Evolutionary conservation across 2,329 filamentous ascomycete species (phyloP), one percentile per base, ranked within the genome.

Genomic region (Epichloe sibirici): DNA sequence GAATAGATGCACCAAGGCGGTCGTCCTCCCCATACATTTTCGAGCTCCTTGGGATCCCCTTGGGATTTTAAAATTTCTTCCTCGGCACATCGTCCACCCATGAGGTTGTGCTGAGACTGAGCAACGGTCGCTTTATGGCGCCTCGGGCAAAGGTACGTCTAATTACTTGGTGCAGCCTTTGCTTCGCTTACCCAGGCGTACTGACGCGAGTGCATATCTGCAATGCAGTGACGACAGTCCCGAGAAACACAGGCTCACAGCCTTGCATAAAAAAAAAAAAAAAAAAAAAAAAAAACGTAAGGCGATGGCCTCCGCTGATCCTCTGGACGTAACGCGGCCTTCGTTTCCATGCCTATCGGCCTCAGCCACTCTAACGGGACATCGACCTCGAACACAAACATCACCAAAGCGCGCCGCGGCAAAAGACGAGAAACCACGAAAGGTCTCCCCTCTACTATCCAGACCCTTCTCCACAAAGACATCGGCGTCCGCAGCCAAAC

Each of bases 231-330:
- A 48, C 52, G 34, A 44, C 52, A 39, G 45, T 46, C 46, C 53
- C 47, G 54, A 55, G 52, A 52, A 56, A 35, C 52, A 51, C 52
- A 51, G 54, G 53, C 51, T 56, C 53, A 48, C 15, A 38, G 49
- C 53, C 53, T 37, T 35, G 42, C 53, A 50, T 55, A 48, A 28
- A 50, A 21, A 28, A 34, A 43, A 21, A 28, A 17, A 48, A 28
- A 50, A 21, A 28, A 34, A 43, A 21, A 28, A 17, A 17, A 17
- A 17, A 21, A 28, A 34, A 43, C 38, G 50, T 48, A 40, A 45
- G 56, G 55, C 54, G 49, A 61, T 61, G 59, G 59, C 61, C 49
- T 56, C 56, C 45, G 49, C 55, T 52, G 56, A 61, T 47, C 38
- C 55, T 51, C 55, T 48, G 23, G 47, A 53, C 51, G 53, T 53